Evolutionary conservation across 1,284 basidiomycete genomes (phyloP).

Genomic region (Sphagnurus paluster): DNA sequence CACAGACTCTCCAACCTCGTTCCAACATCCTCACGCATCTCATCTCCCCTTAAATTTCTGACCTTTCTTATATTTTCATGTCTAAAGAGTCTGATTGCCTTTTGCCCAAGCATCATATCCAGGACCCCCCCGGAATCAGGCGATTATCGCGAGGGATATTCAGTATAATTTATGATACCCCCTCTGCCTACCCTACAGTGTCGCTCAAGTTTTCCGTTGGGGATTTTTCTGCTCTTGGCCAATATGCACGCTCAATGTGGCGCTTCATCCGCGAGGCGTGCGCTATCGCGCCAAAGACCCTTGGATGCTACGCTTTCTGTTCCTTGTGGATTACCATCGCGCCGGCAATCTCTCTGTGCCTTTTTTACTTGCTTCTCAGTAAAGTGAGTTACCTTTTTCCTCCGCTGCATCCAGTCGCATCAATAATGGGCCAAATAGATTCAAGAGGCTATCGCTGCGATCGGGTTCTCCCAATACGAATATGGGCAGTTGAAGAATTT

Average conservation of each 20-base stretch:
- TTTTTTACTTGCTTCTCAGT: constrained; percentile 24
- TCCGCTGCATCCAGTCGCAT: not conserved
- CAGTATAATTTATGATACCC: constrained; percentile 28
- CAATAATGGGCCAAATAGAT: not conserved
- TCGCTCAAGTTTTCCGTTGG: constrained; percentile 2
- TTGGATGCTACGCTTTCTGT: constrained; percentile 26
- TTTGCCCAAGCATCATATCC: not conserved
- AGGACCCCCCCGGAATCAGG: constrained; percentile 14
- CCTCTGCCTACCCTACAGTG: constrained; percentile 1
- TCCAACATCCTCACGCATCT: not conserved
- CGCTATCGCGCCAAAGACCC: constrained; percentile 27
- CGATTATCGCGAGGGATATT: constrained; percentile 30
- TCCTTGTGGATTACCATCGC: constrained; percentile 29
- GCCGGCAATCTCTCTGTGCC: constrained; percentile 26
- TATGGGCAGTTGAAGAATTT: constrained; percentile 11
- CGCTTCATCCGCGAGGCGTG: constrained; percentile 29
- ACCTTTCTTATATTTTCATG: not conserved
- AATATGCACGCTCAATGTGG: constrained; percentile 9
- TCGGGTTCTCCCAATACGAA: constrained; percentile 7
- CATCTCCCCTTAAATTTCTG: not conserved
- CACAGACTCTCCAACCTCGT: not conserved
- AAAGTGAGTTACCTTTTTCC: constrained; percentile 22
- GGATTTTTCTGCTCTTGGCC: constrained; percentile 1
- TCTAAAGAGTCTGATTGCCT: not conserved
- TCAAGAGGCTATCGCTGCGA: not conserved